phyloP scores from a whole-genome alignment of 257 asterid genomes.

The Ballota nigra region DNA sequence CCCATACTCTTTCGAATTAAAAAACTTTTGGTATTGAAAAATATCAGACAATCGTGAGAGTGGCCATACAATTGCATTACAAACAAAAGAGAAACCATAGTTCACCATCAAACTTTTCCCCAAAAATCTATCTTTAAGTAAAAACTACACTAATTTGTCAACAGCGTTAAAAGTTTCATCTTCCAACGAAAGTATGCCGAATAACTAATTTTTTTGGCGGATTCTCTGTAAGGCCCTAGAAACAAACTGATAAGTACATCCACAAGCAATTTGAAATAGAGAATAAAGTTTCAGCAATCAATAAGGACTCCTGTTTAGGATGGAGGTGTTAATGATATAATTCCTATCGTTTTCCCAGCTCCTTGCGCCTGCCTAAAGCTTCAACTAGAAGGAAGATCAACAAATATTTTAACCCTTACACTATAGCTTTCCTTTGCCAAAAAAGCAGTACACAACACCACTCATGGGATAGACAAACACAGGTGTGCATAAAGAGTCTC shows the following conservation, averaged over 20 bases:
- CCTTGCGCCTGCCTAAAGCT: slow-evolving; percentile 10
- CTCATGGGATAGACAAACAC: slow-evolving; percentile 3
- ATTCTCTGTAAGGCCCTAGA: not conserved
- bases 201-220: not conserved
- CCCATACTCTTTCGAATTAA: not conserved
- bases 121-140: not conserved
- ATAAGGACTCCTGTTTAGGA: not conserved
- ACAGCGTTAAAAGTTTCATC: not conserved
- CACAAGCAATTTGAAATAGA: not conserved
- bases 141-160: not conserved
- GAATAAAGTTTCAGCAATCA: not conserved
- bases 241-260: not conserved
- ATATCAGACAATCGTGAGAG: not conserved
- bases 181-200: not conserved
- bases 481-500: not conserved
- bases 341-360: not conserved
- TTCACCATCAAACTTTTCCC: not conserved
- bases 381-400: slow-evolving; percentile 1
- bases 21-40: not conserved
- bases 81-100: not conserved
- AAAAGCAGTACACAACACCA: not conserved
- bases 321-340: not conserved
- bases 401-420: not conserved
- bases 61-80: not conserved
- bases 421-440: slow-evolving; percentile 17